Base-by-base conservation (phyloP, 106 monocot genomes). In the Allium cepa region DNA sequence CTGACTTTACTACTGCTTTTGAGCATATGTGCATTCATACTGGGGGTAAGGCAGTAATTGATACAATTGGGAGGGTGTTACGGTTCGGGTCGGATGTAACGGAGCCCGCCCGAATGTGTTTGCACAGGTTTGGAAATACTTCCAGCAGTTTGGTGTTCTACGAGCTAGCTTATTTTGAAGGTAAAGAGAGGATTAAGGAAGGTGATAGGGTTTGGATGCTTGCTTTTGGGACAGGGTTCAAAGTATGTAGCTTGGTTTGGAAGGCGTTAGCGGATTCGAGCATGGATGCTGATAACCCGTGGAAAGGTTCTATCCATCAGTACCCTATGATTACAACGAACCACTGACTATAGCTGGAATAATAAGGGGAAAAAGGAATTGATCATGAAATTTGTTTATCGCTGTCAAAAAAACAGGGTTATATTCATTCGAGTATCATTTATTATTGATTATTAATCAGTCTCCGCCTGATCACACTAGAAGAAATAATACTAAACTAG, bases 21-120 rank as follows among this genome's bases (percentile, higher is more conserved):
- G 89, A 93, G 81, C 93, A 93, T 77, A 69, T 93, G 17, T 89
- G 89, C 81, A 59, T 93, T 12, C 93, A 93, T 77, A 79, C 93
- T 4, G 89, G 93, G 0, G 93, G 93, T 45, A 88, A 86, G 77
- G 93, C 93, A 26, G 93, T 93, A 50, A 89, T 93, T 36, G 79
- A 82, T 4, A 17, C 83, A 48, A 74, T 93, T 15, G 79, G 36
- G 15, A 47, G 72, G 68, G 11, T 76, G 26, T 73, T 93, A 79
- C 27, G 71, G 63, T 59, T 93, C 7, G 67, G 56, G 8, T 57
- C 56, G 1, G 70, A 55, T 18, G 70, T 78, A 49, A 79, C 80
- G 10, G 93, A 93, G 71, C 83, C 93, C 59, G 88, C 86, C 45
- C 60, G 83, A 46, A 84, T 89, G 86, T 66, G 73, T 17, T 68